phyloP scores from a whole-genome alignment of 139 green algal species.

The Chlorella sp. region DNA sequence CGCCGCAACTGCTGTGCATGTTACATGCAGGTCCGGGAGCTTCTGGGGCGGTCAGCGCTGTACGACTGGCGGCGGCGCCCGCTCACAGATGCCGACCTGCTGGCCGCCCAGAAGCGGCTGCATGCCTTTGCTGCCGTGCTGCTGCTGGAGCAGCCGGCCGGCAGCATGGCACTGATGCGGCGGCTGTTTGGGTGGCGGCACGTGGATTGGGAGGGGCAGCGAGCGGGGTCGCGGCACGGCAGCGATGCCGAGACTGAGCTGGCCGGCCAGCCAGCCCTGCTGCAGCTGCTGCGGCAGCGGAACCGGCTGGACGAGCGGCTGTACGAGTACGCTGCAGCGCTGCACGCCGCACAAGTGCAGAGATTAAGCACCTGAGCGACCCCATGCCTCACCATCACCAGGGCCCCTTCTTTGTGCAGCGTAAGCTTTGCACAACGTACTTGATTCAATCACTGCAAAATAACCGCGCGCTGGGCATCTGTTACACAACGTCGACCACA shows the following conservation, averaged over 20 bases:
- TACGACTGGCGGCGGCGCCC: conserved; percentile 13
- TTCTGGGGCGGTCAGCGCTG: conserved; percentile 13
- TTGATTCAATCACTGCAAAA: too few species aligned
- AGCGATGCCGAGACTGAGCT: conserved; percentile 23
- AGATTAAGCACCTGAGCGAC: neutral
- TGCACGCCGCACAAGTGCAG: conserved; percentile 6
- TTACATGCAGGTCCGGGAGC: conserved; percentile 24
- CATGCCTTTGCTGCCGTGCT: conserved; percentile 28
- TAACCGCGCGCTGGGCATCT: too few species aligned
- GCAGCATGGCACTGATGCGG: conserved; percentile 14
- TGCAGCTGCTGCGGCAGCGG: neutral
- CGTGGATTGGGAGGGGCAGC: neutral
- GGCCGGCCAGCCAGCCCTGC: neutral
- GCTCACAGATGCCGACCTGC: conserved; percentile 25
- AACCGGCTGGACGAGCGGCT: conserved; percentile 29
- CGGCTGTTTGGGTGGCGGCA: conserved; percentile 36
- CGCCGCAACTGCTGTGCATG: too few species aligned
- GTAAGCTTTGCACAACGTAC: too few species aligned
- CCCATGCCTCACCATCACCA: too few species aligned
- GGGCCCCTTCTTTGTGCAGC: too few species aligned
- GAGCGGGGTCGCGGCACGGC: neutral
- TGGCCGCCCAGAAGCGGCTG: conserved; percentile 19
- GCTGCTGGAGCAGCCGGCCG: conserved; percentile 8
- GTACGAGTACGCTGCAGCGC: conserved; percentile 27
- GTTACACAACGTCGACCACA: too few species aligned